Evolutionary conservation across 2,329 filamentous ascomycete species (phyloP), one percentile per base, ranked within the genome.

Genomic region (Fusarium succisae): DNA sequence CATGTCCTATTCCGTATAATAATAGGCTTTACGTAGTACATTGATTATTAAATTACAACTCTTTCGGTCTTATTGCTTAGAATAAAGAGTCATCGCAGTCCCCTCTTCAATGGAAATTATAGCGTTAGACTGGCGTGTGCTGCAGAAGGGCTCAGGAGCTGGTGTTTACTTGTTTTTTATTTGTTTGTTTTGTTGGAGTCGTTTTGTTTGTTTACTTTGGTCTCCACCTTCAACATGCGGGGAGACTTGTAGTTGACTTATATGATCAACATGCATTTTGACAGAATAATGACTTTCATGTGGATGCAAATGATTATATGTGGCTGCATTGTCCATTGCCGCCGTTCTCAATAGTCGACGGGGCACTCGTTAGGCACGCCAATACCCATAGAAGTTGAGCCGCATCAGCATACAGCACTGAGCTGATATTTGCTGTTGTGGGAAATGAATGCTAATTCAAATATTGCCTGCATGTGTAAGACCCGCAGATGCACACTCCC

Each of bases 291-390:
- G 53, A 50, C 48, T 55, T 55, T 57, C 41, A 39, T 53, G 38
- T 66, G 63, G 61, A 72, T 32, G 67, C 35, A 67, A 22, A 43
- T 66, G 63, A 76, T 73, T 77, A 54, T 66, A 64, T 41, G 65
- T 66, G 68, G 61, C 59, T 63, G 59, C 47, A 69, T 72, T 35
- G 30, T 51, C 39, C 39, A 61, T 70, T 41, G 55, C 43, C 55
- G 50, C 55, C 38, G 41, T 39, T 58, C 30, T 17, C 71, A 63
- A 69, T 73, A 63, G 75, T 73, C 66, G 55, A 65, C 68, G 64
- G 43, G 54, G 38, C 56, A 26, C 20, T 63, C 18, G 51, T 51
- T 38, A 44, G 35, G n/a, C 32, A 41, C 50, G 30, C 50, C 41
- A 58, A 68, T 60, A 37, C 35, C 43, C 20, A 48, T 28, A 56